Conservation (phyloP, 1,139 yeast genomes). For the Magnusiomyces tetraspermus region DNA sequence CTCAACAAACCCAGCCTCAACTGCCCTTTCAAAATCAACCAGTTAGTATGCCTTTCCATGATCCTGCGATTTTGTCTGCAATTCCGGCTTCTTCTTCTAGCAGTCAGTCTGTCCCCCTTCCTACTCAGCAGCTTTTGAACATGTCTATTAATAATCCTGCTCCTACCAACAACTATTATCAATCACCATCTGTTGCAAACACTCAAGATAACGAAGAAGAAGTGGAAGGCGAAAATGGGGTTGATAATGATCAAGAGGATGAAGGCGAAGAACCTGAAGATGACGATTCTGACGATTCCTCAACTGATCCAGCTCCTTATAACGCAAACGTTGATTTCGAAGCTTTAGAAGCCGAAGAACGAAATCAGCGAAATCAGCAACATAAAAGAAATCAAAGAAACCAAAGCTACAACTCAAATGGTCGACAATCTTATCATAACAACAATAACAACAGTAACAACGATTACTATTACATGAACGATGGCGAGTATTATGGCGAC, state of each 20-base stretch:
- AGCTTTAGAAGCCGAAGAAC: background rate
- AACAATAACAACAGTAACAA: background rate
- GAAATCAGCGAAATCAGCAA: background rate
- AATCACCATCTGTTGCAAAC: background rate
- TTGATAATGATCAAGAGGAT: too few species aligned
- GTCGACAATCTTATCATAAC: background rate
- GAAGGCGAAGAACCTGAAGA: constrained; percentile 2
- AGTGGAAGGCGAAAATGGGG: too few species aligned
- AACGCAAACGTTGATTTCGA: constrained; percentile 17
- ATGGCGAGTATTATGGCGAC: background rate
- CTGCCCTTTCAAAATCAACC: background rate
- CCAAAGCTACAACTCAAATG: background rate
- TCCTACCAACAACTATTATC: background rate
- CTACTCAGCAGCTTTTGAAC: background rate
- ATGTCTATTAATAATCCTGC: background rate
- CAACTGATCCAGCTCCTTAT: constrained; percentile 19
- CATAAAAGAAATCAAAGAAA: background rate
- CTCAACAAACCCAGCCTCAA: background rate
- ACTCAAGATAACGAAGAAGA: constrained; percentile 7
- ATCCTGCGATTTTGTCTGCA: constrained; percentile 27
- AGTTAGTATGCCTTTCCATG: constrained; percentile 14
- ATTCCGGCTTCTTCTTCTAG: constrained; percentile 15
- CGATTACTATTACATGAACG: background rate
- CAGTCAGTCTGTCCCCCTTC: background rate
- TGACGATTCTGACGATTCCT: constrained; percentile 13